Evolutionary conservation across 1,139 yeast species (phyloP).

Genomic region (Geotrichum klebahnii): DNA sequence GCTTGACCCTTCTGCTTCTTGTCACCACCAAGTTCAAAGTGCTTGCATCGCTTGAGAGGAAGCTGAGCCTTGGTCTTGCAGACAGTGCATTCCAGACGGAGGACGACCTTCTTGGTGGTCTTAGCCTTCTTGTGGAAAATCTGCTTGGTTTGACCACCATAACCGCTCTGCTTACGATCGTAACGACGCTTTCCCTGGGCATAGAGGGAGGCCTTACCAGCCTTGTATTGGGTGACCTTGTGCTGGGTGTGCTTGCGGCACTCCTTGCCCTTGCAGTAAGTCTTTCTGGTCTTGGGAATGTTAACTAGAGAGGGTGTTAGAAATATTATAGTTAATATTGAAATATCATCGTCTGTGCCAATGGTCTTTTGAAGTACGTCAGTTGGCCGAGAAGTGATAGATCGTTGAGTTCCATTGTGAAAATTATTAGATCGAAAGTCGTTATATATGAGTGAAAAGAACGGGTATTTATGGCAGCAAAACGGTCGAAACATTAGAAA

Average conservation of each 20-base stretch:
- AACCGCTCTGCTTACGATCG: slow-evolving; percentile 99
- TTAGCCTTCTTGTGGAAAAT: slow-evolving; percentile 99
- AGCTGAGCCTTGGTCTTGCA: slow-evolving; percentile 99
- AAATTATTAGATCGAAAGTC: no score
- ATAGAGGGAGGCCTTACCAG: slow-evolving; percentile 98
- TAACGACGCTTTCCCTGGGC: slow-evolving; percentile 99
- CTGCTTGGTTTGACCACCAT: slow-evolving; percentile 99
- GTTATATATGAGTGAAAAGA: no score
- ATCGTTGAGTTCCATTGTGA: no score
- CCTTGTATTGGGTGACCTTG: slow-evolving; percentile 99
- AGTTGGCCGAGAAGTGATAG: no score
- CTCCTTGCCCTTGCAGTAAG: slow-evolving; percentile 99
- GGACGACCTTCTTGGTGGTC: slow-evolving; percentile 99
- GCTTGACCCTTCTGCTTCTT: slow-evolving; percentile 99
- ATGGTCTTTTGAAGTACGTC: not conserved
- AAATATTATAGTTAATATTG: not conserved
- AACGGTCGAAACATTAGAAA: no score
- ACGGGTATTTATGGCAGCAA: no score
- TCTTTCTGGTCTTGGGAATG: slow-evolving; percentile 99
- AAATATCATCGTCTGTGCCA: not conserved
- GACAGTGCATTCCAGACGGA: slow-evolving; percentile 96
- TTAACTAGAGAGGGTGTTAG: slow-evolving; percentile 58
- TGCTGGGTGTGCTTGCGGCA: slow-evolving; percentile 99
- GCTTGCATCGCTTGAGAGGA: slow-evolving; percentile 99
- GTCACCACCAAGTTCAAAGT: slow-evolving; percentile 99